Evolutionary conservation across 495 filamentous ascomycete genomes (phyloP), one percentile per base, ranked within the genome.

Genomic region (Letharia columbiana): DNA sequence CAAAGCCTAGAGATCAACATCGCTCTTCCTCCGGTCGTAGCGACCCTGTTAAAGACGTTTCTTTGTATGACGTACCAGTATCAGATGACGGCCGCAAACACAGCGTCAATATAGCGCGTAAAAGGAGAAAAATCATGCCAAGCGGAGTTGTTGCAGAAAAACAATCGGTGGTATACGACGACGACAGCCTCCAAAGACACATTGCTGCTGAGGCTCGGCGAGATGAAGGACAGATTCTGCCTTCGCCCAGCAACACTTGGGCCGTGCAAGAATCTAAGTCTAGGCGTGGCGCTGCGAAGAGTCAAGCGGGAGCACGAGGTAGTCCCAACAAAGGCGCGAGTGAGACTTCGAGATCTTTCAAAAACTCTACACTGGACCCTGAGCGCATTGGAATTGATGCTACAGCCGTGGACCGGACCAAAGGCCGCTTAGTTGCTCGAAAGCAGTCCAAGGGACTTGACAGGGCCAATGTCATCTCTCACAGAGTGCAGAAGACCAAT

Each of bases 11-110:
- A 20, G 23, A 45, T 58, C 54, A 64, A 40, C n/a, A 18, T 64
- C 18, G n/a, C 41, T 45, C 52, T 44, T 44, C 63, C 40, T 20
- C 17, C 4, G 33, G 37, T 45, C 28, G 13, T n/a, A 65, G 10
- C 20, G 52, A 45, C 41, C 18, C 52, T 12, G n/a, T 45, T 56
- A 20, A 20, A 62, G 60, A 33, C 60, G 45, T 59, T 28, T 65
- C 61, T n/a, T 69, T 76, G n/a, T 76, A 72, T 65, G 75, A 78
- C 40, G 60, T 80, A 23, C 77, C 77, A 8, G 75, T 77, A 13
- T 79, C 78, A 56, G 74, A 76, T 39, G 77, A 80, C 20, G 77
- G 77, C 31, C 40, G 12, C 2, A 11, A 18, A 42, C 8, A 20
- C 9, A 39, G 4, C 15, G 17, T 33, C 40, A 59, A 44, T 60